Evolutionary conservation across 257 asterid species (phyloP).

Genomic region (Leonotis leonurus): DNA sequence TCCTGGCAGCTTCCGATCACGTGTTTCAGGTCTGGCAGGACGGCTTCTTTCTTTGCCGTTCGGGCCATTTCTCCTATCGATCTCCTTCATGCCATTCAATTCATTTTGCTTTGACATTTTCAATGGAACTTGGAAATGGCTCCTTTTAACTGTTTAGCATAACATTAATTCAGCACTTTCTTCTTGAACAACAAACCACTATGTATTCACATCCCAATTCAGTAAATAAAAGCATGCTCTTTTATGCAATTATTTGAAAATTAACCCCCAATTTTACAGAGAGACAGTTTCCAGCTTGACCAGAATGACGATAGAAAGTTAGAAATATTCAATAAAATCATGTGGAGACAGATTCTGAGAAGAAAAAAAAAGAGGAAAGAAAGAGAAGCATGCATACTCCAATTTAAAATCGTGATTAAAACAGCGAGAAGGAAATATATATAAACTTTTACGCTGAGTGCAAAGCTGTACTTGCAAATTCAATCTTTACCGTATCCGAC

Average conservation of each 20-base stretch:
- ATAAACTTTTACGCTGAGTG: not conserved
- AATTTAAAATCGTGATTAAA: constrained; percentile 1
- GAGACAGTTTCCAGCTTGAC: not conserved
- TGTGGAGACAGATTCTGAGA: not conserved
- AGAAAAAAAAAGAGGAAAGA: too few species aligned
- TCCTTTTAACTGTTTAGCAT: not conserved
- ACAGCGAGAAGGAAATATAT: not conserved
- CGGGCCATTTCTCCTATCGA: constrained; percentile 50
- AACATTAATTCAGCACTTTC: not conserved
- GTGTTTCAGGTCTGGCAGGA: constrained; percentile 46
- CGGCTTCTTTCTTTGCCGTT: constrained; percentile 40
- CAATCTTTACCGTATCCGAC: not conserved
- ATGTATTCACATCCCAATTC: not conserved
- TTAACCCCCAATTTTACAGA: not conserved
- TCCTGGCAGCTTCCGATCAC: constrained; percentile 44
- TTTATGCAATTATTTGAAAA: not conserved
- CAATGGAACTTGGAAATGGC: not conserved
- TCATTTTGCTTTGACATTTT: not conserved
- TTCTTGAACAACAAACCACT: not conserved
- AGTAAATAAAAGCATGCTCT: not conserved
- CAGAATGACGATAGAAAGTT: not conserved
- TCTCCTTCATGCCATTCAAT: constrained; percentile 49
- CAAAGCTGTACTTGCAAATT: constrained; percentile 1
- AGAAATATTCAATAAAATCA: constrained; percentile 12
- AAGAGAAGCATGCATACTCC: not conserved